phyloP scores from a whole-genome alignment of 768 basidiomycete species.

The Wakefieldia striispora region DNA sequence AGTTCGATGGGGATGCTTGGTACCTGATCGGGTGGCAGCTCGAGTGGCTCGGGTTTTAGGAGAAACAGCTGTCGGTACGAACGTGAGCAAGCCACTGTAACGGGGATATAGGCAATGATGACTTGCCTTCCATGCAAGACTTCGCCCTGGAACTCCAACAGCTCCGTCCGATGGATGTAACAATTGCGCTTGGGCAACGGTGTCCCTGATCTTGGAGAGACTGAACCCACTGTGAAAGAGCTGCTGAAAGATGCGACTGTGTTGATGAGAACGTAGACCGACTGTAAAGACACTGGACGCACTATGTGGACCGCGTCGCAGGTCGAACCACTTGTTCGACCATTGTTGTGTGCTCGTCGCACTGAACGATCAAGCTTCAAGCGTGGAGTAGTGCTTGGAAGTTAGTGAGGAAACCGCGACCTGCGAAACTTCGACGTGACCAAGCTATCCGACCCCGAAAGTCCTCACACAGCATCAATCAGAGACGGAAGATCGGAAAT shows the following conservation, averaged over 20 bases:
- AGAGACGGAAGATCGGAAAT: background rate
- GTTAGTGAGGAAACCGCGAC: background rate
- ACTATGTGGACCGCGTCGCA: constrained; percentile 23
- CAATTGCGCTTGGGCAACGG: constrained; percentile 58
- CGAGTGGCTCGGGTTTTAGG: constrained; percentile 62
- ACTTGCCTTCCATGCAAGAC: constrained; percentile 78
- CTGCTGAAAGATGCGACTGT: constrained; percentile 41
- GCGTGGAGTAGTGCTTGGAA: background rate
- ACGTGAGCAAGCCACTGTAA: constrained; percentile 20
- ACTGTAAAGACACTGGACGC: constrained; percentile 7
- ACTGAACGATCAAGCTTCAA: background rate
- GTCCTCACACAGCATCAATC: too few relatives aligned
- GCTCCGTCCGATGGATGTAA: constrained; percentile 41
- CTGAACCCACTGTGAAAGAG: constrained; percentile 53
- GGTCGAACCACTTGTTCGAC: constrained; percentile 27
- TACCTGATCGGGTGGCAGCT: constrained; percentile 41
- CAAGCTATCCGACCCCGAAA: background rate
- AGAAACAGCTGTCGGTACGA: constrained; percentile 59
- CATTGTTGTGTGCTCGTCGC: constrained; percentile 13
- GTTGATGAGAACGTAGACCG: constrained; percentile 3
- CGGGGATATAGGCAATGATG: constrained; percentile 6
- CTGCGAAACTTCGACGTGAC: background rate
- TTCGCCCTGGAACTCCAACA: constrained; percentile 65
- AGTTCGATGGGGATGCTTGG: constrained; percentile 38
- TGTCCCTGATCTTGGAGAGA: constrained; percentile 66